These are phyloP conservation scores for Myrica gale DNA, from an alignment of 306 rosid genomes.

Conservation along the genomic window DNA sequence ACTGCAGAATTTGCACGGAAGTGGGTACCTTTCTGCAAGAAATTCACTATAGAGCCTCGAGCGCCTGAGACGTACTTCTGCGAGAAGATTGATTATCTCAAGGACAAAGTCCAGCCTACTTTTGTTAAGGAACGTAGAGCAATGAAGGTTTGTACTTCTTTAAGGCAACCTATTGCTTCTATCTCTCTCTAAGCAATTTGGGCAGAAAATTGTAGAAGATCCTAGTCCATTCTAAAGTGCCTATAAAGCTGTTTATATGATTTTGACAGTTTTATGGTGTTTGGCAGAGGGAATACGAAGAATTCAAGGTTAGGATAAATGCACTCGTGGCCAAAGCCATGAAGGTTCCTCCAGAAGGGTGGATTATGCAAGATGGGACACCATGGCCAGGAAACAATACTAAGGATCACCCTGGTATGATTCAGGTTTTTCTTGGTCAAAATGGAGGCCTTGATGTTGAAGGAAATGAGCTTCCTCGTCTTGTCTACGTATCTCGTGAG, in stretches of 20 bases:
- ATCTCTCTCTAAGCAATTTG: no score
- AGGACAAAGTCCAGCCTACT: conserved; percentile 96
- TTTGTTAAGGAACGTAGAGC: conserved; percentile 93
- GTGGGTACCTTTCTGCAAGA: conserved; percentile 97
- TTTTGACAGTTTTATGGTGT: conserved; percentile 5
- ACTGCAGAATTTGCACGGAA: conserved; percentile 89
- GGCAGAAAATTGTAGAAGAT: no score
- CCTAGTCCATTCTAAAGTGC: conserved; percentile 7
- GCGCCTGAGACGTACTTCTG: conserved; percentile 88
- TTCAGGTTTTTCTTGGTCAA: conserved; percentile 92
- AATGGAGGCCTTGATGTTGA: conserved; percentile 89
- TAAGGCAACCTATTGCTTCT: no score
- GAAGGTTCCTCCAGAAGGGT: conserved; percentile 85
- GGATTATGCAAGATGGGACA: conserved; percentile 99
- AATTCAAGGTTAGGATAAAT: conserved; percentile 82
- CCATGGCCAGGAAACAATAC: conserved; percentile 99
- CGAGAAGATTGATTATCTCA: conserved; percentile 87
- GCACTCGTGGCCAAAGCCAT: conserved; percentile 91
- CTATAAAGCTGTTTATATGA: conserved; percentile 4
- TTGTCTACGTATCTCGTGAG: conserved; percentile 90
- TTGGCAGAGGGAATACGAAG: conserved; percentile 92
- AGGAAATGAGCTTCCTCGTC: conserved; percentile 92
- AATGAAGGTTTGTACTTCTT: conserved; percentile 66
- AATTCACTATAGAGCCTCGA: conserved; percentile 74
- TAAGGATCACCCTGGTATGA: conserved; percentile 96